Evolutionary conservation across 352 stramenopile species (phyloP).

Genomic region (Phytophthora idaei): DNA sequence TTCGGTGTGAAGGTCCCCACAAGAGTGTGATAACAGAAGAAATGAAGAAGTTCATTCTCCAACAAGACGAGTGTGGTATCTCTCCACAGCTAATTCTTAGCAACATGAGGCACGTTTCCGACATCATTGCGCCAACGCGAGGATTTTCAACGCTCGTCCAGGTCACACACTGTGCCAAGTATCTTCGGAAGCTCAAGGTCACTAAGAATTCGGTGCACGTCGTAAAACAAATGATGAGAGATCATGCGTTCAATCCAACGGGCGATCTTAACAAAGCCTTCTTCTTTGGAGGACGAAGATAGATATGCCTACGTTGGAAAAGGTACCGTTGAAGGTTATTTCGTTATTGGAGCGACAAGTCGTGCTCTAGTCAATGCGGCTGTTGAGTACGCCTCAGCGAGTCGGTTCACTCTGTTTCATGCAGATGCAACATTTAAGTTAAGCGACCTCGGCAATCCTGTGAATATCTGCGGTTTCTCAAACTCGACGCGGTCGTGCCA

Average conservation of each 20-base stretch:
- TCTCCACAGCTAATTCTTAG: no score
- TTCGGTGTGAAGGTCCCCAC: no score
- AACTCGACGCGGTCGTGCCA: slow-evolving; percentile 10
- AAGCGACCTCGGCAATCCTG: slow-evolving; percentile 11
- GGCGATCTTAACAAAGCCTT: slow-evolving; percentile 4
- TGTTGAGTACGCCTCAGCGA: slow-evolving; percentile 1
- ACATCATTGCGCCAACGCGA: no score
- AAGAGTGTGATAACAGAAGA: no score
- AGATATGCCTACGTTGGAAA: slow-evolving; percentile 10
- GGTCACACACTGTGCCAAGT: no score
- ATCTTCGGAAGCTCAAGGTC: not conserved
- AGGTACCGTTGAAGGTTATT: slow-evolving; percentile 3
- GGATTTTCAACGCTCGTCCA: no score
- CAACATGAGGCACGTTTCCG: no score
- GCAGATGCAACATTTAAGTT: slow-evolving; percentile 11
- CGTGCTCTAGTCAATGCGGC: not conserved
- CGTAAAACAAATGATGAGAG: not conserved
- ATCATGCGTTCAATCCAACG: not conserved
- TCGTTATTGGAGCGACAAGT: slow-evolving; percentile 9
- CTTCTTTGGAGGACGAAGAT: slow-evolving; percentile 2
- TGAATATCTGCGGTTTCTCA: slow-evolving; percentile 21
- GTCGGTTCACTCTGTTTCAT: slow-evolving; percentile 6
- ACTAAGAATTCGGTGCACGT: slow-evolving; percentile 9
- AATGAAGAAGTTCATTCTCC: no score
- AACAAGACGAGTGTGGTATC: no score